Percentiles rank a stretch among this genome's conserved stretches.
Conservation (phyloP, 352 stramenopile species). For the Salisapilia sapeloensis region DNA sequence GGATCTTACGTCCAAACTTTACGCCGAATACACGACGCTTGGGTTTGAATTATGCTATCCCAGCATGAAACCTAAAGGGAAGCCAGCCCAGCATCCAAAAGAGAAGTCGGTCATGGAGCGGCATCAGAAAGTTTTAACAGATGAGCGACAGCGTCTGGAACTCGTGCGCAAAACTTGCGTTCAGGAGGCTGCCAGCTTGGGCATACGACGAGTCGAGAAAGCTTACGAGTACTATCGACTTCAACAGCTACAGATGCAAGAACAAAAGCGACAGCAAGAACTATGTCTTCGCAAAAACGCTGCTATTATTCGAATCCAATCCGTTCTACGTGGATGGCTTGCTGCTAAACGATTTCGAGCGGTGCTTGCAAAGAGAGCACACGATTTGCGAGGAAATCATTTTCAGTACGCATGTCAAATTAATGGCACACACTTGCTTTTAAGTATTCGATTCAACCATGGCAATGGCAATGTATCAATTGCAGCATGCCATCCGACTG, state of each 20-base stretch:
- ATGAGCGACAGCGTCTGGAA: conserved; percentile 2
- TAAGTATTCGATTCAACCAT: conserved; percentile 8
- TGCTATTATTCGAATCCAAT: conserved; percentile 12
- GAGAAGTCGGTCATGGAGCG: conserved; percentile 6
- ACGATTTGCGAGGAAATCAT: conserved; percentile 3
- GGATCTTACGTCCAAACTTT: too few species aligned
- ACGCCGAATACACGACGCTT: conserved; percentile 19
- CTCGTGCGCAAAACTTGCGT: conserved; percentile 4
- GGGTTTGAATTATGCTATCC: conserved; percentile 25
- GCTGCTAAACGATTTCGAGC: conserved; percentile 2
- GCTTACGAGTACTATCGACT: conserved; percentile 2
- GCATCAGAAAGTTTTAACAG: conserved; percentile 1
- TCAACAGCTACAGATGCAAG: conserved; percentile 5
- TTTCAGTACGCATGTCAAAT: conserved; percentile 10
- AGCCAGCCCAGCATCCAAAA: conserved; percentile 9
- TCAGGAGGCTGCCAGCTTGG: conserved; percentile 5
- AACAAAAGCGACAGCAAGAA: not conserved
- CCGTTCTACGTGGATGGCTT: conserved; percentile 3
- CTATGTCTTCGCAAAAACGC: conserved; percentile 9
- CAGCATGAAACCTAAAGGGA: conserved; percentile 12
- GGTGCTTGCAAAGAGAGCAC: not conserved
- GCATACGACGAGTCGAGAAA: conserved; percentile 8
- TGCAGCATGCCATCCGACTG: conserved; percentile 9
- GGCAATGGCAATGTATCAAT: conserved; percentile 10
- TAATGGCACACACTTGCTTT: conserved; percentile 9